phyloP scores from a whole-genome alignment of 805 yeast genomes.

The Helenozyma rhizophorensis region DNA sequence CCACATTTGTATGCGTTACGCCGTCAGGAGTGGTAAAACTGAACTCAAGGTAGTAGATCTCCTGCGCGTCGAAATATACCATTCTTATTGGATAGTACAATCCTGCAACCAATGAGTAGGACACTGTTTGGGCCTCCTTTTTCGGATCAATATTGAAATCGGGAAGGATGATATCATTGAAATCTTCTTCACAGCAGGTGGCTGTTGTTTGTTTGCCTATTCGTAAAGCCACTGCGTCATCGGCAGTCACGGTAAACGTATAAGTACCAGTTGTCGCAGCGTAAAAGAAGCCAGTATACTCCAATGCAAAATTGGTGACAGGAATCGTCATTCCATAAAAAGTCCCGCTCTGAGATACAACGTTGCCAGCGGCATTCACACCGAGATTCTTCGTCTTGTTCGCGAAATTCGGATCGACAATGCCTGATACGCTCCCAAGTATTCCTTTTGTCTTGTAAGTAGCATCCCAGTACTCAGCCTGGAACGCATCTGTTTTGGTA shows the following conservation, averaged over 20 bases:
- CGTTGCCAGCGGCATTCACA: too few species aligned
- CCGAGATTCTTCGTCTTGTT: too few species aligned
- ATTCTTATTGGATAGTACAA: conserved; percentile 7
- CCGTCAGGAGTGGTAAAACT: conserved; percentile 4
- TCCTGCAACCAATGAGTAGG: conserved; percentile 1
- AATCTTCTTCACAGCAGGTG: conserved; percentile 7
- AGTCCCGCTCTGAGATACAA: too few species aligned
- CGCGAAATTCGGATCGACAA: too few species aligned
- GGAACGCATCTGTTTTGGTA: too few species aligned
- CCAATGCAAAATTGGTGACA: conserved; percentile 6
- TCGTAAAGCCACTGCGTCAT: conserved; percentile 7
- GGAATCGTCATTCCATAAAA: conserved; percentile 3
- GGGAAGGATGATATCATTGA: too few species aligned
- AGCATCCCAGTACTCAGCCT: too few species aligned
- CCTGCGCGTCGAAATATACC: conserved; percentile 9
- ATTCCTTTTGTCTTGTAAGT: too few species aligned
- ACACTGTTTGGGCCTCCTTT: neutral
- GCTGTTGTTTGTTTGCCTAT: conserved; percentile 1
- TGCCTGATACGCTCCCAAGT: too few species aligned
- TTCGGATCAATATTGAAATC: neutral
- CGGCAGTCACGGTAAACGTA: conserved; percentile 3
- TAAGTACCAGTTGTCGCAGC: conserved; percentile 6
- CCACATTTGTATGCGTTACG: conserved; percentile 4
- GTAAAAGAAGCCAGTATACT: conserved; percentile 6
- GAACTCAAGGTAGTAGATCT: conserved; percentile 8